Percentiles rank a stretch among this genome's conserved stretches.
Evolutionary conservation across 2,329 filamentous ascomycete genomes (phyloP).

Genomic region (Fusarium fracticaudum): DNA sequence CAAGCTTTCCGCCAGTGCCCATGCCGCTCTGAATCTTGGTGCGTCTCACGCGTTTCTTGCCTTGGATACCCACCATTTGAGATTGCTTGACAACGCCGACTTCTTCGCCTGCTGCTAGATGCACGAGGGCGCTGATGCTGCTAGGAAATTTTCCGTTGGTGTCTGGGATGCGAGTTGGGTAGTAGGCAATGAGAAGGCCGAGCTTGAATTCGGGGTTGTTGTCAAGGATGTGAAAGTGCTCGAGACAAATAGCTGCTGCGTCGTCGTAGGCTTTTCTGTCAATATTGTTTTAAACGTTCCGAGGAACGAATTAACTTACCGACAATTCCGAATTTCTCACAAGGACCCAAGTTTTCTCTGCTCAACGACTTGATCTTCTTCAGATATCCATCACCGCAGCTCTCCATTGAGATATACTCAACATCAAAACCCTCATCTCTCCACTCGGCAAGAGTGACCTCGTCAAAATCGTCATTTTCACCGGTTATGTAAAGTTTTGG

Average conservation of each 20-base stretch:
- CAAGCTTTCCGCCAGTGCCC: conserved; percentile 50
- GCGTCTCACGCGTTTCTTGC: conserved; percentile 50
- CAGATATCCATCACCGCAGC: conserved; percentile 47
- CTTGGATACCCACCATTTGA: conserved; percentile 58
- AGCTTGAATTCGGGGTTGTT: conserved; percentile 57
- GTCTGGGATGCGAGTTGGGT: conserved; percentile 56
- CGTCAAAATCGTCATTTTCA: conserved; percentile 55
- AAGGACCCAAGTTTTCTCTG: conserved; percentile 49
- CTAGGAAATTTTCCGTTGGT: conserved; percentile 53
- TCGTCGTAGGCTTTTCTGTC: conserved; percentile 44
- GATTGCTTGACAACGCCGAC: conserved; percentile 53
- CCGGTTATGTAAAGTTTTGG: conserved; percentile 56
- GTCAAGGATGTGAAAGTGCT: conserved; percentile 56
- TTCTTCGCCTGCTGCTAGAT: conserved; percentile 51
- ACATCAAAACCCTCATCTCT: conserved; percentile 55
- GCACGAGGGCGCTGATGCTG: conserved; percentile 52
- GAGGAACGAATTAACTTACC: conserved; percentile 40
- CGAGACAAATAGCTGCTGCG: conserved; percentile 54
- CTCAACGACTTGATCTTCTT: conserved; percentile 48
- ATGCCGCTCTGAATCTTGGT: conserved; percentile 49
- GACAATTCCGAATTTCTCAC: conserved; percentile 56
- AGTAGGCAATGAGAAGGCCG: conserved; percentile 56
- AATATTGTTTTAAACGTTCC: accelerated
- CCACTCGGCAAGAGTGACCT: conserved; percentile 51
- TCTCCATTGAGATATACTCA: conserved; percentile 54